Percentiles rank a stretch among this genome's conserved stretches.
phyloP scores from a whole-genome alignment of 169 alveolate species.

The Plasmodium fragile region DNA sequence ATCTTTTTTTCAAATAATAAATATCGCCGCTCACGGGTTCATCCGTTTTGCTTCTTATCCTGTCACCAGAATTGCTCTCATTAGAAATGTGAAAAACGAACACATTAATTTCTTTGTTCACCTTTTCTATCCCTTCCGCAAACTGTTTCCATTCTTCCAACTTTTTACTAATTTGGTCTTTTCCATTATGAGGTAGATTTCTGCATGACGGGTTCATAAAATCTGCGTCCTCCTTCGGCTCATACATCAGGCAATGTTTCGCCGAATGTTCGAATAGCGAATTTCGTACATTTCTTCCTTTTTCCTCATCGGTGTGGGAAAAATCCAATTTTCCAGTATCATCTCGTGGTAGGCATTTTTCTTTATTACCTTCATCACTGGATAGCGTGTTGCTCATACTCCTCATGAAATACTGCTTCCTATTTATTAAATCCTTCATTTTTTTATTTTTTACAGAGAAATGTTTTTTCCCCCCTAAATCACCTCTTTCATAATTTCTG shows the following conservation, averaged over 20 bases:
- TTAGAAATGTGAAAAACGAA: slow-evolving; percentile 50
- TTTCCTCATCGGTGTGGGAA: background rate
- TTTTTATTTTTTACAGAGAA: slow-evolving; percentile 15
- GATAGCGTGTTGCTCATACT: slow-evolving; percentile 47
- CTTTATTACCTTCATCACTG: slow-evolving; percentile 4
- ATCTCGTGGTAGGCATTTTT: background rate
- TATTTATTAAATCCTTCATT: slow-evolving; percentile 42
- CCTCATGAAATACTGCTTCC: background rate
- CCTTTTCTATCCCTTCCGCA: slow-evolving; percentile 16
- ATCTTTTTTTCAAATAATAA: slow-evolving; percentile 60
- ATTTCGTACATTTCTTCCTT: slow-evolving; percentile 15
- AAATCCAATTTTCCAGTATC: background rate
- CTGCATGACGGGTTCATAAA: background rate
- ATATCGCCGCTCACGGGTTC: background rate
- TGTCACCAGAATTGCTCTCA: slow-evolving; percentile 3
- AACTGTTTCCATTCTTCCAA: slow-evolving; percentile 60
- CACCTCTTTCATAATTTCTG: background rate
- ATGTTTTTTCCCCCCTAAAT: slow-evolving; percentile 3
- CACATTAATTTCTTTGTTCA: slow-evolving; percentile 30
- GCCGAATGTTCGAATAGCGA: slow-evolving; percentile 17
- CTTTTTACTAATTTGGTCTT: slow-evolving; percentile 10
- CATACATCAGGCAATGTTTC: slow-evolving; percentile 21
- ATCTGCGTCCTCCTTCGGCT: background rate
- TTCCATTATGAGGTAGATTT: background rate
- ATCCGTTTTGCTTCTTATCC: background rate